phyloP scores from a whole-genome alignment of 352 stramenopile genomes.

The Pythium scleroteichum region DNA sequence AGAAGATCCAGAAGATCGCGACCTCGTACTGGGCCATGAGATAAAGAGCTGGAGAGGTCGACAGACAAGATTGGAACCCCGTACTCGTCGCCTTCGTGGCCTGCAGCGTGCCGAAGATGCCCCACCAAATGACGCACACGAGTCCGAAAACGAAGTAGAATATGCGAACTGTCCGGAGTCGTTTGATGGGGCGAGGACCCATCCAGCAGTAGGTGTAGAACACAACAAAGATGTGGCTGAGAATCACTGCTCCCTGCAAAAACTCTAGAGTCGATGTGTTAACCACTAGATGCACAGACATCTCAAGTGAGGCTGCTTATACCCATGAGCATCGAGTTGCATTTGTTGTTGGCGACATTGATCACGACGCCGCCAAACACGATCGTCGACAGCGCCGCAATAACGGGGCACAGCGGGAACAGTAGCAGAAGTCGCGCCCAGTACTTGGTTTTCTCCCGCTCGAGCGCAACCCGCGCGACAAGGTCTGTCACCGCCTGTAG shows the following conservation, averaged over 20 bases:
- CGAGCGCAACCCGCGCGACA: constrained; percentile 46
- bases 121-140: constrained; percentile 65
- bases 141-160: constrained; percentile 68
- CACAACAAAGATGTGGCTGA: constrained; percentile 63
- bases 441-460: constrained; percentile 73
- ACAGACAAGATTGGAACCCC: constrained; percentile 70
- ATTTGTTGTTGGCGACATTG: constrained; percentile 64
- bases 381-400: constrained; percentile 57
- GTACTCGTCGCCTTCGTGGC: constrained; percentile 54
- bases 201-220: constrained; percentile 83
- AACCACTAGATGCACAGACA: neutral
- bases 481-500: constrained; percentile 45
- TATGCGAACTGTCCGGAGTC: constrained; percentile 52
- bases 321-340: constrained; percentile 71
- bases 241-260: constrained; percentile 59
- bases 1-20: constrained; percentile 60
- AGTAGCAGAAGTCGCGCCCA: constrained; percentile 65
- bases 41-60: constrained; percentile 64
- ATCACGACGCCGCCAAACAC: constrained; percentile 68
- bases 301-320: constrained; percentile 14
- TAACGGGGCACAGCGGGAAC: constrained; percentile 64
- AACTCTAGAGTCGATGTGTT: constrained; percentile 38
- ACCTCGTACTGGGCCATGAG: constrained; percentile 76
- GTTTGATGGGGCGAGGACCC: constrained; percentile 53
- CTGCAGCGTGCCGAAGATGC: constrained; percentile 62